Evolutionary conservation across 805 yeast genomes (phyloP).

Genomic region (Lipomyces anomalus): DNA sequence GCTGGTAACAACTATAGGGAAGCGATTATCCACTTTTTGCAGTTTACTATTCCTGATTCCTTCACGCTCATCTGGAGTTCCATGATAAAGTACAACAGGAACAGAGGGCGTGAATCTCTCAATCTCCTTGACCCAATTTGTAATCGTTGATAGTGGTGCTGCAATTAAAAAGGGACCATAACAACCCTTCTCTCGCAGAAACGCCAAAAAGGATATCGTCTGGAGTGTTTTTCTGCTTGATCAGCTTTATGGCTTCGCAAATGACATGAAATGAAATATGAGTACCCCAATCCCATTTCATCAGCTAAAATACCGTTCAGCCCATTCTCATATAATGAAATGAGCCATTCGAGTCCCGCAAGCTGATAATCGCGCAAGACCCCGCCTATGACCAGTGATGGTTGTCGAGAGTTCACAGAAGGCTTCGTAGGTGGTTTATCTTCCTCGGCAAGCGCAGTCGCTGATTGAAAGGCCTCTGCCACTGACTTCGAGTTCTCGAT

Average conservation of each 20-base stretch:
- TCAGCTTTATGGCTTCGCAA: too few relatives aligned
- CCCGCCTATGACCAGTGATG: slow-evolving; percentile 51
- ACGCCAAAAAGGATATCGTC: slow-evolving; percentile 71
- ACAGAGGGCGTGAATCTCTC: slow-evolving; percentile 65
- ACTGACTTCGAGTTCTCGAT: slow-evolving; percentile 6
- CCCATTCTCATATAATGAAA: slow-evolving; percentile 86
- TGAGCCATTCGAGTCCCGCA: slow-evolving; percentile 87
- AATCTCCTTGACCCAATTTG: slow-evolving; percentile 79
- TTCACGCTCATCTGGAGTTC: slow-evolving; percentile 53
- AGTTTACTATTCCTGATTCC: slow-evolving; percentile 34
- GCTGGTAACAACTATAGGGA: slow-evolving; percentile 64
- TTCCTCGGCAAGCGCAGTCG: slow-evolving; percentile 1
- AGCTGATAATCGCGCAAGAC: slow-evolving; percentile 75
- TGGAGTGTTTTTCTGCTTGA: slow-evolving; percentile 64
- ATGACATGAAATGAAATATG: not conserved
- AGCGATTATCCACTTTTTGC: slow-evolving; percentile 26
- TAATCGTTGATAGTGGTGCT: slow-evolving; percentile 78
- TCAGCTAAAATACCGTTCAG: slow-evolving; percentile 93
- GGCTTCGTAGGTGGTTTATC: slow-evolving; percentile 3
- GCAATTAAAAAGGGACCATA: slow-evolving; percentile 73
- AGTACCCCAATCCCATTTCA: slow-evolving; percentile 87
- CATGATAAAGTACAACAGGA: slow-evolving; percentile 58
- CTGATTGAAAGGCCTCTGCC: slow-evolving; percentile 6
- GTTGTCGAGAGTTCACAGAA: slow-evolving; percentile 38
- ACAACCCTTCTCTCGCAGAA: slow-evolving; percentile 70